phyloP scores from a whole-genome alignment of 768 basidiomycete genomes.

The Macrolepiota dolichaula region DNA sequence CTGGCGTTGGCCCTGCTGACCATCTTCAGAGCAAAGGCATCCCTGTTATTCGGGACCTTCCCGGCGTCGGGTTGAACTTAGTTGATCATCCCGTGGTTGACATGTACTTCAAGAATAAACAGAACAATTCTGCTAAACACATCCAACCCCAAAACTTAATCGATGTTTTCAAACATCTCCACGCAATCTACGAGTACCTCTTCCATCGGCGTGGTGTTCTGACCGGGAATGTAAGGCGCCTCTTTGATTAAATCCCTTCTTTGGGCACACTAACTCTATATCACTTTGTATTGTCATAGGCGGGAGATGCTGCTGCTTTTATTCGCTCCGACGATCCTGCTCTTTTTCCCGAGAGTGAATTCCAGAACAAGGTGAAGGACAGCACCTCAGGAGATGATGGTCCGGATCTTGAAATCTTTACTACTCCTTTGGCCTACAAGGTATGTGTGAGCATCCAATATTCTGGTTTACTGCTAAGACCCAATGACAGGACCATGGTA shows the following conservation, averaged over 20 bases:
- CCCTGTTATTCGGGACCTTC: conserved; percentile 55
- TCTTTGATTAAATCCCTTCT: neutral
- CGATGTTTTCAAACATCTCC: conserved; percentile 27
- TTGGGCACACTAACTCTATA: neutral
- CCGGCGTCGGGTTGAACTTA: conserved; percentile 73
- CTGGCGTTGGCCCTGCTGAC: conserved; percentile 69
- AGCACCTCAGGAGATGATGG: conserved; percentile 34
- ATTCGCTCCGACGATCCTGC: conserved; percentile 43
- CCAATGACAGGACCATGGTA: conserved; percentile 30
- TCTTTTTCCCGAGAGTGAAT: conserved; percentile 38
- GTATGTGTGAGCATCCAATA: conserved; percentile 13
- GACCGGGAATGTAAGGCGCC: conserved; percentile 47
- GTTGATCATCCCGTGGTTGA: conserved; percentile 64
- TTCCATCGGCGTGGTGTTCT: conserved; percentile 45
- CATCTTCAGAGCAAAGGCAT: conserved; percentile 54
- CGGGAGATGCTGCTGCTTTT: conserved; percentile 52
- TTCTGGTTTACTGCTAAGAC: neutral
- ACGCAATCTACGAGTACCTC: conserved; percentile 38
- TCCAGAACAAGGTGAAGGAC: conserved; percentile 28
- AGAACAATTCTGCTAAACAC: conserved; percentile 37
- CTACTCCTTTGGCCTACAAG: conserved; percentile 37
- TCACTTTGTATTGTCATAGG: conserved; percentile 23
- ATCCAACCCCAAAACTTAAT: conserved; percentile 25
- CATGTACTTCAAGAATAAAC: conserved; percentile 50
- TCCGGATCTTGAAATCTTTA: conserved; percentile 42